These are phyloP conservation scores for Linanthus parryae DNA, from an alignment of 148 eudicot genomes.

Conservation along the genomic window DNA sequence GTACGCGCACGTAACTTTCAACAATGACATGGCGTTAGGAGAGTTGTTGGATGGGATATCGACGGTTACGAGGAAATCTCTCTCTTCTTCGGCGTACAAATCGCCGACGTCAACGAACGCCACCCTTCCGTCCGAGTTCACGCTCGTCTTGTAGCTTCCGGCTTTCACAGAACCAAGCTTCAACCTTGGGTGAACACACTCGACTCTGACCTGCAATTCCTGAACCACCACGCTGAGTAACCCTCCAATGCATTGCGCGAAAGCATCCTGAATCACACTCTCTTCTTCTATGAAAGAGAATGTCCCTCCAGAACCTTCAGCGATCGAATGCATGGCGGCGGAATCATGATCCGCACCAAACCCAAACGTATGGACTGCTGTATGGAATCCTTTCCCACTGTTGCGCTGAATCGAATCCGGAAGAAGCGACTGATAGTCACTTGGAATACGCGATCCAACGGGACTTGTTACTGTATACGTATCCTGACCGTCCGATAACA, in stretches of 20 bases:
- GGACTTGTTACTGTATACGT: conserved; percentile 28
- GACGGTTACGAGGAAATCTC: conserved; percentile 29
- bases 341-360: conserved; percentile 48
- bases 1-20: conserved; percentile 27
- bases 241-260: conserved; percentile 53
- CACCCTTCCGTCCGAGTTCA: no score
- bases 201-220: conserved; percentile 28
- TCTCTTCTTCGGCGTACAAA: conserved; percentile 44
- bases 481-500: conserved; percentile 42
- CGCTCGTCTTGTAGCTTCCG: conserved; percentile 26
- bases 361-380: conserved; percentile 44
- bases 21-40: conserved; percentile 18
- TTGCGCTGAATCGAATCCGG: conserved; percentile 24
- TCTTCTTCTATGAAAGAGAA: conserved; percentile 46
- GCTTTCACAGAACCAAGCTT: conserved; percentile 26
- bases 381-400: conserved; percentile 7
- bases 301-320: conserved; percentile 41
- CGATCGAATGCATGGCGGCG: conserved; percentile 33
- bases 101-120: conserved; percentile 42
- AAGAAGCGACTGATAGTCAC: conserved; percentile 21
- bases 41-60: conserved; percentile 24
- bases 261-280: conserved; percentile 41
- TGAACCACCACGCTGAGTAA: conserved; percentile 42
- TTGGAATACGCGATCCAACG: conserved; percentile 4
- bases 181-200: conserved; percentile 26